These are phyloP conservation scores for Cercospora nicotianae DNA, from an alignment of 2,329 filamentous ascomycete species.

Conservation along the genomic window DNA sequence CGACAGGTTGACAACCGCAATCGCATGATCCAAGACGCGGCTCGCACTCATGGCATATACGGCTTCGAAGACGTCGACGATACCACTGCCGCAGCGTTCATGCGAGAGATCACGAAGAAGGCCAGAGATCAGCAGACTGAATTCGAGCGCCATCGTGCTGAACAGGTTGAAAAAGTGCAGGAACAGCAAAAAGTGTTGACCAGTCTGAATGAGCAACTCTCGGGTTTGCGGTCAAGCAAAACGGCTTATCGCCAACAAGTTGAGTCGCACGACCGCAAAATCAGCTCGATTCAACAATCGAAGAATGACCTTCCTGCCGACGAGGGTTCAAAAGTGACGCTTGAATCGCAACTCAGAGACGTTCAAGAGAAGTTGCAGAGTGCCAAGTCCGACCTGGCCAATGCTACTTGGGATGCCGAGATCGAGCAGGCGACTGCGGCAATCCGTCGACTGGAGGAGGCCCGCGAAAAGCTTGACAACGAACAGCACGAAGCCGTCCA, in stretches of 20 bases:
- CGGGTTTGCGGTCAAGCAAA: constrained; percentile 71
- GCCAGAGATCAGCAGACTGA: constrained; percentile 75
- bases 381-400: constrained; percentile 63
- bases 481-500: constrained; percentile 83
- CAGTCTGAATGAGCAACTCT: constrained; percentile 71
- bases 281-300: constrained; percentile 64
- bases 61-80: constrained; percentile 80
- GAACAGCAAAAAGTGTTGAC: constrained; percentile 71
- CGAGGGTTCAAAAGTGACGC: constrained; percentile 75
- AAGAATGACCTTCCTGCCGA: constrained; percentile 76
- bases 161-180: constrained; percentile 72
- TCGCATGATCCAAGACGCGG: constrained; percentile 74
- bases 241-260: constrained; percentile 72
- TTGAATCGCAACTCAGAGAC: constrained; percentile 73
- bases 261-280: constrained; percentile 69
- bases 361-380: constrained; percentile 63
- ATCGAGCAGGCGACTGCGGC: constrained; percentile 66
- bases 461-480: constrained; percentile 69
- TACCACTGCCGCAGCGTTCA: constrained; percentile 73
- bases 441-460: constrained; percentile 68
- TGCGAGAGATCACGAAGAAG: constrained; percentile 72
- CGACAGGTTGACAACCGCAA: constrained; percentile 71
- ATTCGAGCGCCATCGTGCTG: constrained; percentile 70
- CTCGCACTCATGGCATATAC: constrained; percentile 73
- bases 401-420: constrained; percentile 68